These are phyloP conservation scores for Emericellopsis atlantica DNA, from an alignment of 2,329 filamentous ascomycete genomes.

Conservation along the genomic window DNA sequence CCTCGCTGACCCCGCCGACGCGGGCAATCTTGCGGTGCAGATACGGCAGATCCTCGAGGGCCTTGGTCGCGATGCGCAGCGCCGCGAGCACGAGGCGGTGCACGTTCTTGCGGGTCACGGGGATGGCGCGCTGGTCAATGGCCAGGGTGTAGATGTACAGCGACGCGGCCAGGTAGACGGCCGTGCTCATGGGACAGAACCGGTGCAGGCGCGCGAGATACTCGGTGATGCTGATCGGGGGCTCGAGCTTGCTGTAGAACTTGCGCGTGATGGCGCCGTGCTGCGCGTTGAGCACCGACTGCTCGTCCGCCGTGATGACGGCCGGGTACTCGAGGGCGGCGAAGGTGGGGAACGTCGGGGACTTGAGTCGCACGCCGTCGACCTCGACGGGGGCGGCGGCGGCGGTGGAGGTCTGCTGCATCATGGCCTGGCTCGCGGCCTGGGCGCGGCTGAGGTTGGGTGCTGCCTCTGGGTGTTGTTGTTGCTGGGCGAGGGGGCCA, in stretches of 20 bases:
- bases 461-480: not conserved
- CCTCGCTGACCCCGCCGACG: slow-evolving; percentile 76
- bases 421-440: slow-evolving; percentile 13
- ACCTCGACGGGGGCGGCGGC: slow-evolving; percentile 16
- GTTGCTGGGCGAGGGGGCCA: not conserved
- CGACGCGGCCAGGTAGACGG: slow-evolving; percentile 81
- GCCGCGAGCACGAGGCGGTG: slow-evolving; percentile 79
- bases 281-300: slow-evolving; percentile 63
- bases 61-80: slow-evolving; percentile 82
- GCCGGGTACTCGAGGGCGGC: not conserved
- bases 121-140: slow-evolving; percentile 63
- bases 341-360: slow-evolving; percentile 10
- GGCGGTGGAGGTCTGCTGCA: slow-evolving; percentile 10
- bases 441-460: slow-evolving; percentile 8
- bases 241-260: slow-evolving; percentile 83
- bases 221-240: slow-evolving; percentile 69
- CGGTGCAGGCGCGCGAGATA: slow-evolving; percentile 80
- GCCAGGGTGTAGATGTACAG: slow-evolving; percentile 78
- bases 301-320: slow-evolving; percentile 29
- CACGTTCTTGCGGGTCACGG: slow-evolving; percentile 71
- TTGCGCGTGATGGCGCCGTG: slow-evolving; percentile 79
- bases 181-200: slow-evolving; percentile 88
- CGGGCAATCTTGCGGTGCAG: slow-evolving; percentile 72
- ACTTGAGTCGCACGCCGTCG: slow-evolving; percentile 42
- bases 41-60: slow-evolving; percentile 84